These are phyloP conservation scores for Xylariomycetidae sp. DNA, from an alignment of 2,329 filamentous ascomycete species.

Conservation along the genomic window DNA sequence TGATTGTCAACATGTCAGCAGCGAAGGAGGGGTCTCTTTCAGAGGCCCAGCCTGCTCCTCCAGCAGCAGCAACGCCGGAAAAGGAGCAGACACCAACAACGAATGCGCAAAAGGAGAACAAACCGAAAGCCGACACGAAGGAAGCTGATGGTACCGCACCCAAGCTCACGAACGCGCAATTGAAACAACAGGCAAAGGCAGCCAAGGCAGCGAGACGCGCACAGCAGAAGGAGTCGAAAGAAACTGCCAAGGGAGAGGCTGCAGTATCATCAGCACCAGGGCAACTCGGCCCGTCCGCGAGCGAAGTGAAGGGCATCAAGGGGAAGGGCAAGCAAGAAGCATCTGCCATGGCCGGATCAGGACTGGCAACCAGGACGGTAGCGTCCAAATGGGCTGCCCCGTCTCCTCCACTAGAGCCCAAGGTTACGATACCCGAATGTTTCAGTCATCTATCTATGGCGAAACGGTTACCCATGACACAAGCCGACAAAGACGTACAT, in stretches of 20 bases:
- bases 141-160: no score
- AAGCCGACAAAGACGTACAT: constrained; percentile 74
- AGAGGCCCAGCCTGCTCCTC: no score
- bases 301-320: constrained; percentile 43
- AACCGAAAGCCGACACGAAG: no score
- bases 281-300: constrained; percentile 31
- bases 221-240: constrained; percentile 57
- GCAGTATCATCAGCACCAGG: constrained; percentile 26
- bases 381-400: constrained; percentile 30
- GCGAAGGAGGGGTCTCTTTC: no score
- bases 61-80: no score
- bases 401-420: constrained; percentile 46
- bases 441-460: constrained; percentile 81
- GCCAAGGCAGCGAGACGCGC: constrained; percentile 86
- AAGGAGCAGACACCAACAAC: no score
- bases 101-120: no score
- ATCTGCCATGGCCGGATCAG: constrained; percentile 22
- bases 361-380: constrained; percentile 21
- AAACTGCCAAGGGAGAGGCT: constrained; percentile 34
- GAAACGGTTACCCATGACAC: constrained; percentile 47
- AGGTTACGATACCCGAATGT: constrained; percentile 62
- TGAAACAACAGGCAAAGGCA: constrained; percentile 86
- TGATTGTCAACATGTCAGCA: no score
- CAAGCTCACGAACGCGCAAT: constrained; percentile 68
- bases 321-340: constrained; percentile 43